Evolutionary conservation across 192 early-diverging fungal species (phyloP).

Genomic region (Podila epigama): DNA sequence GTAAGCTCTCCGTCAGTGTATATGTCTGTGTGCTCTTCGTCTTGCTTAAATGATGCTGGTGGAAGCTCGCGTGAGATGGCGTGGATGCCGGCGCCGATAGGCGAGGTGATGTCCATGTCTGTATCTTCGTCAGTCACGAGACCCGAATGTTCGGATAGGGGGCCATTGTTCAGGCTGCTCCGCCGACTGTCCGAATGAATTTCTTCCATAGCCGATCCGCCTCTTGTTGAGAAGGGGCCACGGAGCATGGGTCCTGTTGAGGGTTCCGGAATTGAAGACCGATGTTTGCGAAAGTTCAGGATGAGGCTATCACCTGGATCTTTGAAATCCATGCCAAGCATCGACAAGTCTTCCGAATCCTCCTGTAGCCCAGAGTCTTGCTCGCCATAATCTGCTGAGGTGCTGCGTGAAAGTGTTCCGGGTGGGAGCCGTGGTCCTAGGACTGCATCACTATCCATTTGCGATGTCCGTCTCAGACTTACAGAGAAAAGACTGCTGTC

Average conservation of each 20-base stretch:
- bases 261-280: slow-evolving; percentile 19
- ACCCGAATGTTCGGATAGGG: neutral
- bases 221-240: too few relatives aligned
- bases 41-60: slow-evolving; percentile 17
- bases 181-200: neutral
- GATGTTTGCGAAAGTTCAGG: slow-evolving; percentile 15
- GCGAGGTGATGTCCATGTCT: slow-evolving; percentile 45
- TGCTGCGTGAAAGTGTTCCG: neutral
- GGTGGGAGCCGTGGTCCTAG: slow-evolving; percentile 18
- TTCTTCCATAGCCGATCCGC: too few relatives aligned
- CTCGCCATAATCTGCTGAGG: neutral
- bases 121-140: slow-evolving; percentile 21
- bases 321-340: slow-evolving; percentile 9
- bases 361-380: slow-evolving; percentile 4
- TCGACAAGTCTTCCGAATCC: slow-evolving; percentile 3
- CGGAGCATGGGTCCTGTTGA: too few relatives aligned
- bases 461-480: slow-evolving; percentile 15
- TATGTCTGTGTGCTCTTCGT: slow-evolving; percentile 19
- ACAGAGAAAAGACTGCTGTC: slow-evolving; percentile 11
- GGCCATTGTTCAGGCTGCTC: neutral
- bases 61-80: slow-evolving; percentile 27
- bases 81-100: slow-evolving; percentile 37
- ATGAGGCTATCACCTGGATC: slow-evolving; percentile 15
- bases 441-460: neutral
- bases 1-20: slow-evolving; percentile 24